Evolutionary conservation across 2,329 filamentous ascomycete genomes (phyloP), one percentile per base, ranked within the genome.

Genomic region (Fusarium concolor): DNA sequence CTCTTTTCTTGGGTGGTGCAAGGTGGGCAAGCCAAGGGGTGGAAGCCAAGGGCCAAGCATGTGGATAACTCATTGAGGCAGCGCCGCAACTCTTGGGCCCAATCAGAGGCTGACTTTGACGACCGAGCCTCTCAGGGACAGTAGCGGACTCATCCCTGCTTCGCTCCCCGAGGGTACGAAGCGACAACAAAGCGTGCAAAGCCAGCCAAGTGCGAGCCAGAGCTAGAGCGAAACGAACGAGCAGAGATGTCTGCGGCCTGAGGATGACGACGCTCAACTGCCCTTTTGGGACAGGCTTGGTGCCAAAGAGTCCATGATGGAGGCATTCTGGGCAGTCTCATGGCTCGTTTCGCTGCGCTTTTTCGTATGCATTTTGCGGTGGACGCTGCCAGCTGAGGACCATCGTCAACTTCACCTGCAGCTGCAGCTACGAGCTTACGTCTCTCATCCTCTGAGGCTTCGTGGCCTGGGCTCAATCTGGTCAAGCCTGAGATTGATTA

Each of bases 221-320:
- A 53, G 56, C 52, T 49, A 57, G 37, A 56, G 58, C 58, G 43
- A 63, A 62, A 62, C 42, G 59, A 62, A 63, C 58, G 42, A 61
- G 37, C 31, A 46, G 52, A 58, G 28, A 52, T 12, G 61, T 47
- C 71, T 74, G 72, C 72, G 71, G 73, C 70, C 70, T 74, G 62
- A 68, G 72, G 73, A 75, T 76, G 74, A 76, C 74, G 74, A 76
- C 74, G 74, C 74, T 69, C 61, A 64, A 61, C 63, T 70, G 51
- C 72, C 71, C 56, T 39, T 73, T 74, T 71, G 52, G 67, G 71
- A 55, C 62, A 64, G 39, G 50, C 35, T 66, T 43, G 43, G 54
- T 58, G 42, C 61, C 66, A 60, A 42, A 63, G 56, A 57, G 56
- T 64, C 64, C 62, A 69, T 62, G 65, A 62, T 70, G 56, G 70